Evolutionary conservation across 108 stramenopile genomes (phyloP).

Genomic region (Cyclotella kingstonii): DNA sequence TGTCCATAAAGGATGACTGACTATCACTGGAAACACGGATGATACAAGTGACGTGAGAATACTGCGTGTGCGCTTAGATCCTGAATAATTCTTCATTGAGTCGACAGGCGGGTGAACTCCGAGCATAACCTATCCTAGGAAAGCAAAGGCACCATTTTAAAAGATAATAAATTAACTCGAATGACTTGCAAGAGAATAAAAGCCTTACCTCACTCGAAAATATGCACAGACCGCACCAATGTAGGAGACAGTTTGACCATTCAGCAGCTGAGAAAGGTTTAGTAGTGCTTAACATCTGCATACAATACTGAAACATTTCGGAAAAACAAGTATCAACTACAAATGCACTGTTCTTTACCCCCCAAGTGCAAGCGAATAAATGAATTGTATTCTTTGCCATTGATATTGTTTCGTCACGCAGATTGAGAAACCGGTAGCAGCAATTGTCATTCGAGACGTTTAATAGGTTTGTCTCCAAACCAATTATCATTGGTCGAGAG

Average conservation of each 20-base stretch:
- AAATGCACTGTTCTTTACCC: conserved; percentile 34
- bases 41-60: conserved; percentile 39
- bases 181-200: too few relatives aligned
- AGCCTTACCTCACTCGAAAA: conserved; percentile 19
- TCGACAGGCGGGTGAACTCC: conserved; percentile 4
- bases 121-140: not conserved
- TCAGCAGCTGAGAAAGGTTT: not conserved
- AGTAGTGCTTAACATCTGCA: not conserved
- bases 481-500: conserved; percentile 14
- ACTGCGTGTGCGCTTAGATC: conserved; percentile 1
- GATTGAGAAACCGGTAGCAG: conserved; percentile 33
- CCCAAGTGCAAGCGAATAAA: conserved; percentile 27
- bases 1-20: conserved; percentile 43
- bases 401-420: conserved; percentile 22
- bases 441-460: conserved; percentile 1
- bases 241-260: not conserved
- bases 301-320: conserved; percentile 37
- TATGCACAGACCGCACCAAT: conserved; percentile 28
- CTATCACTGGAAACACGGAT: conserved; percentile 33
- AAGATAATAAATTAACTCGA: not conserved
- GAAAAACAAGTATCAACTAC: conserved; percentile 38
- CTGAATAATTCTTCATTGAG: not conserved
- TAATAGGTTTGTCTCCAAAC: conserved; percentile 4
- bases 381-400: conserved; percentile 29
- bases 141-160: not conserved